Evolutionary conservation across 495 filamentous ascomycete species (phyloP).

Genomic region (Chaetomium cochliodes): DNA sequence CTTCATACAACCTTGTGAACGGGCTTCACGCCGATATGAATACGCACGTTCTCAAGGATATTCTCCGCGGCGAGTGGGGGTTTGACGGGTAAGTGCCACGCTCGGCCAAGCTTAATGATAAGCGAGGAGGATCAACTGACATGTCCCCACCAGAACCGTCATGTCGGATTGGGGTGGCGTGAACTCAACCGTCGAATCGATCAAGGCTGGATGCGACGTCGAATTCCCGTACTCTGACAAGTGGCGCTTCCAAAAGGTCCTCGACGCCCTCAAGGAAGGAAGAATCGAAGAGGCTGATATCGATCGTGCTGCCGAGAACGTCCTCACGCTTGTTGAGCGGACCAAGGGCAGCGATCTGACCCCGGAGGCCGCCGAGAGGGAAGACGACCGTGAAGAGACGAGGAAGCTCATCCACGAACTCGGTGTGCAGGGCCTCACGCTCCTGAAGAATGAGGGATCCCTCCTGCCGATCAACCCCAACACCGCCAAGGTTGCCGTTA

Average conservation of each 20-base stretch:
- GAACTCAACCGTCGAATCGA: constrained; percentile 67
- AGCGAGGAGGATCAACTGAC: constrained; percentile 20
- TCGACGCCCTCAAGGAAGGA: constrained; percentile 62
- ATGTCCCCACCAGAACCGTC: constrained; percentile 51
- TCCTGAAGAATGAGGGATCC: constrained; percentile 72
- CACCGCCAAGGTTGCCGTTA: constrained; percentile 65
- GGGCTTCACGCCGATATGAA: constrained; percentile 77
- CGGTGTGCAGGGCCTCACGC: constrained; percentile 70
- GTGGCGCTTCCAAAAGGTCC: constrained; percentile 66
- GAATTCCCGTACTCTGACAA: constrained; percentile 75
- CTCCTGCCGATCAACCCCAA: constrained; percentile 66
- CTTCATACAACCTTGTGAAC: constrained; percentile 82
- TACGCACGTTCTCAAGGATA: constrained; percentile 62
- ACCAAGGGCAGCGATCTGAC: constrained; percentile 62
- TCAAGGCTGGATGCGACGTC: constrained; percentile 72
- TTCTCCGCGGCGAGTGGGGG: constrained; percentile 74
- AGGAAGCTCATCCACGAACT: constrained; percentile 65
- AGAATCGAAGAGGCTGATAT: constrained; percentile 51
- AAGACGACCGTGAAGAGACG: constrained; percentile 64
- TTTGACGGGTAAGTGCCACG: constrained; percentile 60
- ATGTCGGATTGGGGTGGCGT: constrained; percentile 74
- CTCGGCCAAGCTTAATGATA: constrained; percentile 6
- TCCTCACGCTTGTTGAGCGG: constrained; percentile 65
- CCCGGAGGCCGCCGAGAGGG: constrained; percentile 57
- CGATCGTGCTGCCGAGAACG: constrained; percentile 57